phyloP scores from a whole-genome alignment of 208 protist species.

The Wallacemonas sp. region DNA sequence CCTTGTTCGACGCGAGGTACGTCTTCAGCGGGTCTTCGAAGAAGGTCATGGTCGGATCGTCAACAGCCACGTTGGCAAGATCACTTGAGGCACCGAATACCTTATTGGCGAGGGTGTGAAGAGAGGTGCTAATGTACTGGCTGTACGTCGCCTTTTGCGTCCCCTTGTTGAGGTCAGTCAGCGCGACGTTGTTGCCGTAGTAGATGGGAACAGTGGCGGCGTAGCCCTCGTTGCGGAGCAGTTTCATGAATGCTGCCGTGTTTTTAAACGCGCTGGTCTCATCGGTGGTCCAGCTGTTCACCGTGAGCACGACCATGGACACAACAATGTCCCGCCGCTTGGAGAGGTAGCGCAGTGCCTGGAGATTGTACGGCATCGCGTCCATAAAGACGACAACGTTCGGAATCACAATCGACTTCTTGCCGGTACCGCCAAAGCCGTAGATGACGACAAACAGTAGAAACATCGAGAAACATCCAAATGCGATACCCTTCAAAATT shows the following conservation, averaged over 20 bases:
- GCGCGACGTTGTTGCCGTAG: conserved; percentile 38
- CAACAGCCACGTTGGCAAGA: conserved; percentile 19
- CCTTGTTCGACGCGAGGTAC: conserved; percentile 26
- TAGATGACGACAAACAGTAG: conserved; percentile 79
- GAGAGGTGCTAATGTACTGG: conserved; percentile 6
- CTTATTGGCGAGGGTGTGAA: conserved; percentile 23
- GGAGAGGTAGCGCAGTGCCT: conserved; percentile 65
- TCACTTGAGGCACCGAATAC: conserved; percentile 33
- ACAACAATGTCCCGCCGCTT: conserved; percentile 63
- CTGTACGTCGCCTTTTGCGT: conserved; percentile 15
- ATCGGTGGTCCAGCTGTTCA: conserved; percentile 43
- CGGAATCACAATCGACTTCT: conserved; percentile 25
- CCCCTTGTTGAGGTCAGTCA: conserved; percentile 19
- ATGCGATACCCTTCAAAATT: conserved; percentile 43
- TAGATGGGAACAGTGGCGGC: conserved; percentile 47
- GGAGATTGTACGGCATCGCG: conserved; percentile 51
- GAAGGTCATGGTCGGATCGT: conserved; percentile 7
- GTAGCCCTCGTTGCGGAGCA: conserved; percentile 48
- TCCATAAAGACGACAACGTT: conserved; percentile 71
- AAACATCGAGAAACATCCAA: conserved; percentile 60
- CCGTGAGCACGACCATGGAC: conserved; percentile 59
- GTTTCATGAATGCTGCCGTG: conserved; percentile 31
- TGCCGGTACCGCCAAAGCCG: conserved; percentile 61
- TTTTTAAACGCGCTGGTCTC: conserved; percentile 33
- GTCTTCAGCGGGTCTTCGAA: conserved; percentile 32